These are phyloP conservation scores for Epicoccum nigrum DNA, from an alignment of 2,329 filamentous ascomycete genomes.

Conservation along the genomic window DNA sequence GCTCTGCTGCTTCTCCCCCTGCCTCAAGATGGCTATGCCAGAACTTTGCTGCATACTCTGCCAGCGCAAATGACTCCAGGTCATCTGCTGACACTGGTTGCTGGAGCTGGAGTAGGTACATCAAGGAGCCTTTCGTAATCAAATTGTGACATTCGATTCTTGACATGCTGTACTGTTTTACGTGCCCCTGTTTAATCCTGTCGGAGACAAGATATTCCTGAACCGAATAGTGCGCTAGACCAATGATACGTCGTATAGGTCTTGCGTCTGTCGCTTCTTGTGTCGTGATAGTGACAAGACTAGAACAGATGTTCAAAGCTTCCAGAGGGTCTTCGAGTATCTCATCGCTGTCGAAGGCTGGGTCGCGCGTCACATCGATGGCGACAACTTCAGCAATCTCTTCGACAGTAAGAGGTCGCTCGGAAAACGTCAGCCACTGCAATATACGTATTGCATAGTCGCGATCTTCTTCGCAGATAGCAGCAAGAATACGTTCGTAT, in stretches of 20 bases:
- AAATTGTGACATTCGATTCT: constrained; percentile 23
- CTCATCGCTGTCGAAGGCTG: constrained; percentile 42
- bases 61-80: constrained; percentile 22
- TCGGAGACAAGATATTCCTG: constrained; percentile 43
- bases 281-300: constrained; percentile 35
- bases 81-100: constrained; percentile 10
- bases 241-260: constrained; percentile 9
- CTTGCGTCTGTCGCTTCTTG: background rate
- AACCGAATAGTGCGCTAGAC: constrained; percentile 45
- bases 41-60: constrained; percentile 36
- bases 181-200: constrained; percentile 28
- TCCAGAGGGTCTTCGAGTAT: constrained; percentile 44
- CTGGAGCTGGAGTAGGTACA: constrained; percentile 36
- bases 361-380: constrained; percentile 30
- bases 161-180: constrained; percentile 31
- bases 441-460: constrained; percentile 32
- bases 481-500: constrained; percentile 36
- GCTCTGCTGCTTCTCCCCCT: too few relatives aligned
- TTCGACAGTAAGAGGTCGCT: constrained; percentile 24
- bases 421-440: constrained; percentile 34
- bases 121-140: constrained; percentile 32
- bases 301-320: constrained; percentile 39
- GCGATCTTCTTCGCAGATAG: constrained; percentile 23
- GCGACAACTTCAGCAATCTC: constrained; percentile 36
- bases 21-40: constrained; percentile 30